Evolutionary conservation across 2,329 filamentous ascomycete genomes (phyloP).

Genomic region (Anthostomella pinea): DNA sequence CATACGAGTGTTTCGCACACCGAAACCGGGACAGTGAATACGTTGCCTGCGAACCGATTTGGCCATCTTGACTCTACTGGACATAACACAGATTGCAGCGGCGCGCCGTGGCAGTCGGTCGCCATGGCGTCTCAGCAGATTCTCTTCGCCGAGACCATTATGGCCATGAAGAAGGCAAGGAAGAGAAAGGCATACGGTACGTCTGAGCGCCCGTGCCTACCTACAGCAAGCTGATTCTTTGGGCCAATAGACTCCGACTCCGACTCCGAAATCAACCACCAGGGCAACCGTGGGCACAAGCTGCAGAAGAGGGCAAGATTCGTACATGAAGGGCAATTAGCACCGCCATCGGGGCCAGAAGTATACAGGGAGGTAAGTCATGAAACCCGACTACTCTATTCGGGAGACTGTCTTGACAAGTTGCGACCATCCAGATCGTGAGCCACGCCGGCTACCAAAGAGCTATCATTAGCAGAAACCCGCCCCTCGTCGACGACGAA

Average conservation of each 20-base stretch:
- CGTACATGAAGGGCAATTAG: slow-evolving; percentile 66
- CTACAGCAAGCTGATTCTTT: no score
- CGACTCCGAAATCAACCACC: slow-evolving; percentile 67
- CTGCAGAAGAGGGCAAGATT: slow-evolving; percentile 73
- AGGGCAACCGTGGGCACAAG: slow-evolving; percentile 75
- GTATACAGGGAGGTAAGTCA: slow-evolving; percentile 68
- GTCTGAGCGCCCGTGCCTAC: slow-evolving; percentile 28
- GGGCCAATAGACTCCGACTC: slow-evolving; percentile 81
- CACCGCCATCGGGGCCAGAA: slow-evolving; percentile 62
- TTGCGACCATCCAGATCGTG: slow-evolving; percentile 52
- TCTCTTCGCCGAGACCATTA: slow-evolving; percentile 64
- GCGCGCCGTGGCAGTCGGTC: slow-evolving; percentile 10
- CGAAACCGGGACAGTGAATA: not conserved
- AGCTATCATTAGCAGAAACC: slow-evolving; percentile 72
- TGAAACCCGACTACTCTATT: not conserved
- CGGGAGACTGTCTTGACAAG: slow-evolving; percentile 16
- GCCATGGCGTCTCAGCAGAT: slow-evolving; percentile 57
- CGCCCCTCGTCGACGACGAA: slow-evolving; percentile 70
- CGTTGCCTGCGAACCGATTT: not conserved
- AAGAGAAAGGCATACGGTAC: slow-evolving; percentile 63
- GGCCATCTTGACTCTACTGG: not conserved
- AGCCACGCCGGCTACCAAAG: slow-evolving; percentile 72
- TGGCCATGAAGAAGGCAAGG: slow-evolving; percentile 65
- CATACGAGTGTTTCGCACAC: no score
- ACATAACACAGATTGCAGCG: slow-evolving; percentile 2